phyloP scores from a whole-genome alignment of 441 rosid species.

The Adansonia gregorii region DNA sequence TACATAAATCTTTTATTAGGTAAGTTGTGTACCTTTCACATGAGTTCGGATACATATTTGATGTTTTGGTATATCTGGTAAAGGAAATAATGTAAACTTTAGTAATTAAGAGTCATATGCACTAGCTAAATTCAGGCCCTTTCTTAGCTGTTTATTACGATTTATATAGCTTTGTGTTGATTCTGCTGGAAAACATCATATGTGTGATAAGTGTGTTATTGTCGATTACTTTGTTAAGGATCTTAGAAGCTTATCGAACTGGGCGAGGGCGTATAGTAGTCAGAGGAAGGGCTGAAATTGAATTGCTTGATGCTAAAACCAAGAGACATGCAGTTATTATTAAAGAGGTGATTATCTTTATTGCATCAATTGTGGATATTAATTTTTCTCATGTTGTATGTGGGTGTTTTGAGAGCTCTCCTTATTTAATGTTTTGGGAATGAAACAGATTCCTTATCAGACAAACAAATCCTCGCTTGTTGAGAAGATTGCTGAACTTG shows the following conservation, averaged over 20 bases:
- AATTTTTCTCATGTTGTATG: conserved; percentile 24
- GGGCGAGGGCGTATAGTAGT: conserved; percentile 83
- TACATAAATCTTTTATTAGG: neutral
- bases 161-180: conserved; percentile 8
- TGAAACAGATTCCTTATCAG: conserved; percentile 88
- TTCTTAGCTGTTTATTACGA: neutral
- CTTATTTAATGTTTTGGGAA: conserved; percentile 28
- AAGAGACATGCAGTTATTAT: conserved; percentile 81
- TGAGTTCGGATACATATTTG: neutral
- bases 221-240: conserved; percentile 49
- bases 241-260: conserved; percentile 92
- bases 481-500: conserved; percentile 97
- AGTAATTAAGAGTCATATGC: neutral
- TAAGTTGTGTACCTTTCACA: neutral
- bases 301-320: conserved; percentile 79
- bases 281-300: conserved; percentile 86
- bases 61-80: conserved; percentile 6
- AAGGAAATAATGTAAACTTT: neutral
- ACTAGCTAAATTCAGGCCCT: neutral
- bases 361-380: conserved; percentile 24
- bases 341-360: conserved; percentile 68
- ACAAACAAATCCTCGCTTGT: conserved; percentile 90
- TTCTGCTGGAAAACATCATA: neutral
- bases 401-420: conserved; percentile 19
- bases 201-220: conserved; percentile 27